A percentile compares a stretch with the other conserved stretches of the same genome.
These are phyloP conservation scores for Knufia fluminis DNA, from an alignment of 2,329 filamentous ascomycete genomes.

Conservation along the genomic window DNA sequence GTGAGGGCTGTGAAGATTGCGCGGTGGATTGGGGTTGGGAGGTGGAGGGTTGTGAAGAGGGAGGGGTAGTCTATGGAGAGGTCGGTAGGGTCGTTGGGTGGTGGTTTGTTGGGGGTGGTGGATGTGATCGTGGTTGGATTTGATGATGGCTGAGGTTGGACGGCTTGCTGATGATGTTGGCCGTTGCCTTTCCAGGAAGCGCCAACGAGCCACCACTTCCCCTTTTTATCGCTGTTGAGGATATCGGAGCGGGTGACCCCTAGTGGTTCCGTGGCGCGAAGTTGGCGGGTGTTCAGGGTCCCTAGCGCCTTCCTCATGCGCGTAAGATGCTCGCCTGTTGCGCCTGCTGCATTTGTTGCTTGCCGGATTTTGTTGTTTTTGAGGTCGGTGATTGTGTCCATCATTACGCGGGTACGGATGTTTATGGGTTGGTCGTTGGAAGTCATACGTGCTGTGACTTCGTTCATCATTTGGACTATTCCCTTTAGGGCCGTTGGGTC, in stretches of 20 bases:
- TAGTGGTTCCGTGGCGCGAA: conserved; percentile 71
- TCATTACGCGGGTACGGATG: conserved; percentile 91
- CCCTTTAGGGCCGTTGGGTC: conserved; percentile 83
- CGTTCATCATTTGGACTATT: conserved; percentile 70
- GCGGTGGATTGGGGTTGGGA: conserved; percentile 77
- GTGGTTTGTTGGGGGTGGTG: too few species aligned
- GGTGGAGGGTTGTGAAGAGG: conserved; percentile 70
- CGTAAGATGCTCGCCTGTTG: conserved; percentile 71
- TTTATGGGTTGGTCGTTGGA: conserved; percentile 56
- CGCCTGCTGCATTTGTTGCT: conserved; percentile 57
- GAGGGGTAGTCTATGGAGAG: conserved; percentile 59
- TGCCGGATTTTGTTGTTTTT: conserved; percentile 89
- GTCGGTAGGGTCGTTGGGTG: too few species aligned
- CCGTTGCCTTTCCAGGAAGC: conserved; percentile 64
- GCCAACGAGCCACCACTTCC: conserved; percentile 97
- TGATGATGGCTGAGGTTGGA: conserved; percentile 1
- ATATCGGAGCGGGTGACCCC: conserved; percentile 76
- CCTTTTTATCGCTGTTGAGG: conserved; percentile 69
- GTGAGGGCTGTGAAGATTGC: conserved; percentile 92
- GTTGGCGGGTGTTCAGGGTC: conserved; percentile 55
- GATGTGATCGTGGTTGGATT: conserved; percentile 2
- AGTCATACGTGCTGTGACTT: conserved; percentile 57
- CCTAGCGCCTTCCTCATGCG: conserved; percentile 85
- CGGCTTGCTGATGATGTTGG: conserved; percentile 22
- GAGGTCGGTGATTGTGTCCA: conserved; percentile 87